Evolutionary conservation across 805 yeast genomes (phyloP).

Genomic region (Wickerhamomyces bovis): DNA sequence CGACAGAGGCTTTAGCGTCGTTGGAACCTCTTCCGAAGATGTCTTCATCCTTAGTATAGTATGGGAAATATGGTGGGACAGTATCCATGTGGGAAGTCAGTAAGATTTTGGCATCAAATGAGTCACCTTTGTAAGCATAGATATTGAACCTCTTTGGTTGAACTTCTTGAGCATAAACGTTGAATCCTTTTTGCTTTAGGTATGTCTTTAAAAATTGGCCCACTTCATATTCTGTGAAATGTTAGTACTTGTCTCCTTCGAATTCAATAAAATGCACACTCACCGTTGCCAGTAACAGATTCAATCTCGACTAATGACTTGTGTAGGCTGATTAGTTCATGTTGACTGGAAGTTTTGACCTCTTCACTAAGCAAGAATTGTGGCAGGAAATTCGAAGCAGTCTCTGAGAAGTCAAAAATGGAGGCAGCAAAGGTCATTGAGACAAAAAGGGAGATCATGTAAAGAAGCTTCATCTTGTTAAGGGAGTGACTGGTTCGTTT

Average conservation of each 20-base stretch:
- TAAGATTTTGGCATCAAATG: conserved; percentile 38
- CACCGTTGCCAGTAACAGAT: conserved; percentile 15
- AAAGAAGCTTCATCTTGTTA: neutral
- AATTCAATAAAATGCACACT: neutral
- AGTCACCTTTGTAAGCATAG: conserved; percentile 50
- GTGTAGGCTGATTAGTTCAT: conserved; percentile 20
- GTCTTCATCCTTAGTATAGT: conserved; percentile 36
- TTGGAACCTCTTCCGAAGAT: conserved; percentile 63
- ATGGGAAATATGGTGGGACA: conserved; percentile 60
- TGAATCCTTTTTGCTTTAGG: conserved; percentile 33
- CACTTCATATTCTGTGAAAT: conserved; percentile 12
- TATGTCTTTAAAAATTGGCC: conserved; percentile 13
- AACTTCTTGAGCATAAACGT: conserved; percentile 41
- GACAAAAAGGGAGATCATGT: neutral
- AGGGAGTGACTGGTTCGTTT: neutral
- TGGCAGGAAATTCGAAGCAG: neutral
- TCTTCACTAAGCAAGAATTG: neutral
- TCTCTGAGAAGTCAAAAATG: neutral
- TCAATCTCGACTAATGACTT: conserved; percentile 22
- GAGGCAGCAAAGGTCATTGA: conserved; percentile 1
- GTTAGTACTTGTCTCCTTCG: neutral
- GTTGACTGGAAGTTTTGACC: conserved; percentile 6
- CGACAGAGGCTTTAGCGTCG: conserved; percentile 71
- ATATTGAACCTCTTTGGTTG: conserved; percentile 38
- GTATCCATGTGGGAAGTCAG: conserved; percentile 67